phyloP scores from a whole-genome alignment of 768 basidiomycete genomes.

The Kwoniella sp. region DNA sequence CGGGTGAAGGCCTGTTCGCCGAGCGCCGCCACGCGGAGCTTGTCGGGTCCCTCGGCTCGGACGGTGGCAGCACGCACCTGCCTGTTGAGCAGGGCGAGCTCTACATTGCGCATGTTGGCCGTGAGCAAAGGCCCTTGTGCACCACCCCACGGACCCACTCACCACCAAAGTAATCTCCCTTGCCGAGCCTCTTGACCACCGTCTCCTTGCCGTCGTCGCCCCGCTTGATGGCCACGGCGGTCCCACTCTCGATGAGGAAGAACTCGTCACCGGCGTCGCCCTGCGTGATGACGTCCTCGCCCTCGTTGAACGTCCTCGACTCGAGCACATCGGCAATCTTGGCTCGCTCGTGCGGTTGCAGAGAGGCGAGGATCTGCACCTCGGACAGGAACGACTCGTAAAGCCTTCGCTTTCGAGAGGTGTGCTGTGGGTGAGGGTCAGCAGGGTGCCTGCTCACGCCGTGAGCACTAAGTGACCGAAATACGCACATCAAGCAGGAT shows the following conservation, averaged over 20 bases:
- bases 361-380: slow-evolving; percentile 77
- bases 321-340: slow-evolving; percentile 96
- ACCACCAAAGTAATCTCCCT: slow-evolving; percentile 99
- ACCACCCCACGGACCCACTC: slow-evolving; percentile 35
- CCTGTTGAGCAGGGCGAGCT: slow-evolving; percentile 80
- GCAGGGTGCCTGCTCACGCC: not conserved
- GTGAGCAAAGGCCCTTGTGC: not conserved
- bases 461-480: not conserved
- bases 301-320: slow-evolving; percentile 73
- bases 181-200: slow-evolving; percentile 67
- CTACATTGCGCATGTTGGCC: slow-evolving; percentile 54
- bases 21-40: slow-evolving; percentile 87
- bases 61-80: slow-evolving; percentile 96
- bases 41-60: slow-evolving; percentile 63
- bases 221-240: slow-evolving; percentile 77
- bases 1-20: slow-evolving; percentile 91
- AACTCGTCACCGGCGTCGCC: slow-evolving; percentile 96
- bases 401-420: slow-evolving; percentile 84
- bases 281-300: slow-evolving; percentile 80
- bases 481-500: slow-evolving; percentile 72
- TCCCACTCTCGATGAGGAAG: slow-evolving; percentile 94
- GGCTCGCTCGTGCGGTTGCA: slow-evolving; percentile 82
- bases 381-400: slow-evolving; percentile 94
- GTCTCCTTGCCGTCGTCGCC: slow-evolving; percentile 56
- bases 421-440: slow-evolving; percentile 53